phyloP scores from a whole-genome alignment of 805 yeast species.

The Candida mattraensis region DNA sequence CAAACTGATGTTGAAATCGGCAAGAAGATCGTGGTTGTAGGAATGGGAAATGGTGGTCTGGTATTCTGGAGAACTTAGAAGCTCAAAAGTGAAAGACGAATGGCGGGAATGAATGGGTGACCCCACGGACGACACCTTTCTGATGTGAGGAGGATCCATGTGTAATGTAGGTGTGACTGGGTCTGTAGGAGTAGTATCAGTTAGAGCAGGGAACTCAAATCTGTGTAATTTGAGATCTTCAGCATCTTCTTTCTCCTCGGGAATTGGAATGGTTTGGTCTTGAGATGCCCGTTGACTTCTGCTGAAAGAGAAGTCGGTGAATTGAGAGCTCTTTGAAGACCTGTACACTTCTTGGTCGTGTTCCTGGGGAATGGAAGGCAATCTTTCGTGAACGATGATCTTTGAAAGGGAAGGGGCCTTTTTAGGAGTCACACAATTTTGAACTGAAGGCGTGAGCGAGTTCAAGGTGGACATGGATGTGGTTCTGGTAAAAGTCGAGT shows the following conservation, averaged over 20 bases:
- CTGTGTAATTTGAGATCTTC: slow-evolving; percentile 17
- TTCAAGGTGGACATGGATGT: slow-evolving; percentile 29
- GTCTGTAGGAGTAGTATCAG: slow-evolving; percentile 1
- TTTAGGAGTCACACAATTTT: slow-evolving; percentile 5
- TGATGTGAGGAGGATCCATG: slow-evolving; percentile 19
- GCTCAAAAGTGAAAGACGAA: slow-evolving; percentile 28
- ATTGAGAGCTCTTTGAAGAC: slow-evolving; percentile 9
- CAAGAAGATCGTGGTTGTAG: slow-evolving; percentile 5
- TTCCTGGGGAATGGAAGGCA: slow-evolving; percentile 27
- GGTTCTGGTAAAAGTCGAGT: slow-evolving; percentile 31
- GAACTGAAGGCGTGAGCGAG: slow-evolving; percentile 18
- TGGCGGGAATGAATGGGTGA: slow-evolving; percentile 28
- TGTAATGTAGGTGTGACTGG: slow-evolving; percentile 1
- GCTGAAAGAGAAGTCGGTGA: slow-evolving; percentile 11
- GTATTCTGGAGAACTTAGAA: slow-evolving; percentile 20
- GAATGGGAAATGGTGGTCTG: slow-evolving; percentile 5
- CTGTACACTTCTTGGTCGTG: slow-evolving; percentile 6
- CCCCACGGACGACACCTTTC: slow-evolving; percentile 22
- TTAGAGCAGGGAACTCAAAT: slow-evolving; percentile 18
- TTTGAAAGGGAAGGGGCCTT: slow-evolving; percentile 4
- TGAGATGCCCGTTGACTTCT: slow-evolving; percentile 8
- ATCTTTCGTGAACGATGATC: slow-evolving; percentile 13
- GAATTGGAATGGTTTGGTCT: slow-evolving; percentile 1
- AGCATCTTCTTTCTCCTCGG: slow-evolving; percentile 9
- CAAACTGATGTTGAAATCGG: slow-evolving; percentile 5